Percentiles rank a stretch among this genome's conserved stretches.
Evolutionary conservation across 2,329 filamentous ascomycete genomes (phyloP).

Genomic region (Pseudogymnoascus sp.): DNA sequence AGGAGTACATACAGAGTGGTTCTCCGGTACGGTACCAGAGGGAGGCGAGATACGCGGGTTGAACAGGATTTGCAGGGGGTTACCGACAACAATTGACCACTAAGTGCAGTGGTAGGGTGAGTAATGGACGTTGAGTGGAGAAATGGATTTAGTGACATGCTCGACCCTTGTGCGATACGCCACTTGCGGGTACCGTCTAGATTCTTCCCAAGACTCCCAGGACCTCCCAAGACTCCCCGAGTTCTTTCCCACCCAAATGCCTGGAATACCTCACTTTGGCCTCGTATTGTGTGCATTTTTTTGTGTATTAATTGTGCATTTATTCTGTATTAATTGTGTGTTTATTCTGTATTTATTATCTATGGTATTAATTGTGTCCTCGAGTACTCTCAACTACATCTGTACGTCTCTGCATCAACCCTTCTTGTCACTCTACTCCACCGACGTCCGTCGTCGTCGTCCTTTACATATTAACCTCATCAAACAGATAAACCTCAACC

Average conservation of each 20-base stretch:
- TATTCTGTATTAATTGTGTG: background rate
- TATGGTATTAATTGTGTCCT: background rate
- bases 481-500: background rate
- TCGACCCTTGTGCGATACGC: conserved; percentile 3
- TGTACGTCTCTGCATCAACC: background rate
- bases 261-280: background rate
- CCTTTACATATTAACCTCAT: background rate
- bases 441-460: background rate
- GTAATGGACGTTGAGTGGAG: background rate
- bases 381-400: background rate
- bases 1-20: no score
- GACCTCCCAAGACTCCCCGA: no score
- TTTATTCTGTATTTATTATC: background rate
- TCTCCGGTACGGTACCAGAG: background rate
- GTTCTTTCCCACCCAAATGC: background rate
- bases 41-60: background rate
- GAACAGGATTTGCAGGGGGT: background rate
- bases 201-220: background rate
- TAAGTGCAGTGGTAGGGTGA: background rate
- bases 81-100: background rate
- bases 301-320: background rate
- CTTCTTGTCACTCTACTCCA: background rate
- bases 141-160: background rate
- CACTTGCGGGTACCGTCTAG: conserved; percentile 1
- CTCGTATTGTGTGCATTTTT: background rate